Evolutionary conservation across 306 rosid genomes (phyloP).

Genomic region (Sophora flavescens): DNA sequence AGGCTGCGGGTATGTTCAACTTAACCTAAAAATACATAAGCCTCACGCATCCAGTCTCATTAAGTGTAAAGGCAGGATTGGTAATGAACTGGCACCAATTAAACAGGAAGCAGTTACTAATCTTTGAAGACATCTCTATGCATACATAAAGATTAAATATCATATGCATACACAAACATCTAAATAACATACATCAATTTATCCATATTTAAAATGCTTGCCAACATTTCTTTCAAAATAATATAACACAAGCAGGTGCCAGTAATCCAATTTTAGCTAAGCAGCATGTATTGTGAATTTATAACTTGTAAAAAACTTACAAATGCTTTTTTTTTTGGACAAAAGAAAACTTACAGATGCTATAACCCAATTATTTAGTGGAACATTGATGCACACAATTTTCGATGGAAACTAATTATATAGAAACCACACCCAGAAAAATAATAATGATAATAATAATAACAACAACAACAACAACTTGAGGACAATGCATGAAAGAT

Average conservation of each 20-base stretch:
- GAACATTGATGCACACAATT: slow-evolving; percentile 21
- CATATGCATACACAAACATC: slow-evolving; percentile 8
- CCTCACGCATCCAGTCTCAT: slow-evolving; percentile 8
- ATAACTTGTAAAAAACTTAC: slow-evolving; percentile 23
- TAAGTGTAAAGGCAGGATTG: slow-evolving; percentile 12
- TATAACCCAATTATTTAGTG: slow-evolving; percentile 31
- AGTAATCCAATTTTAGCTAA: not conserved
- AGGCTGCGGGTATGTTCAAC: not conserved
- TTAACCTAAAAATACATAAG: slow-evolving; percentile 20
- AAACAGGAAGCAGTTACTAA: slow-evolving; percentile 29
- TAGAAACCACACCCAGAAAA: not conserved
- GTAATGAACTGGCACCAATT: slow-evolving; percentile 14
- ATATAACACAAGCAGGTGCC: slow-evolving; percentile 21
- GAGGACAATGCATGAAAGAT: not conserved
- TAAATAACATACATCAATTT: slow-evolving; percentile 21
- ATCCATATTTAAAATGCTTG: not conserved
- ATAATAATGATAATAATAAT: not conserved
- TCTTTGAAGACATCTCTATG: slow-evolving; percentile 9
- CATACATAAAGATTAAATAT: slow-evolving; percentile 1
- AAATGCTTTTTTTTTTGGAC: not conserved
- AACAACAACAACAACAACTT: not conserved
- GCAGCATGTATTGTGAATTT: slow-evolving; percentile 2
- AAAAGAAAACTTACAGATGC: not conserved
- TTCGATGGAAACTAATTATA: slow-evolving; percentile 23
- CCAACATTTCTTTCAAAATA: slow-evolving; percentile 2